Base-by-base conservation (phyloP, 306 rosid genomes). In the Canavalia ensiformis region DNA sequence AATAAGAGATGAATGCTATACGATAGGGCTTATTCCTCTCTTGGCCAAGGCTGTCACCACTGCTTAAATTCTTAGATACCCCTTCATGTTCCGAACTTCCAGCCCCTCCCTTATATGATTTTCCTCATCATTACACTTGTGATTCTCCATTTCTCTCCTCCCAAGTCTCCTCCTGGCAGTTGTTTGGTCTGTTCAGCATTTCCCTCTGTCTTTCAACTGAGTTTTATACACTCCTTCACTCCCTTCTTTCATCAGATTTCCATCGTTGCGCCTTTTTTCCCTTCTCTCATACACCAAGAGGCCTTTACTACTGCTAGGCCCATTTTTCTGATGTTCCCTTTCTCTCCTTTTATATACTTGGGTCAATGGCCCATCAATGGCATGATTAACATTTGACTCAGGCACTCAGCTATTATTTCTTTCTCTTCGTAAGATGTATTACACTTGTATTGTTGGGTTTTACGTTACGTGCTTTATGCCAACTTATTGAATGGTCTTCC, bases 401-500 rank as follows among this genome's bases (percentile, higher is more conserved):
- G 25, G 25, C 25, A 30, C 60, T 3, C 6, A 11, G 2, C 13
- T 79, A 3, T 81, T 3, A 30, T 34, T 67, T 77, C 12, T 68
- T 68, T 73, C 74, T 68, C 56, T 72, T 31, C 28, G 8, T 68
- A 56, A 58, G 76, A 62, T 70, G 45, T 25, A 34, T 62, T 76
- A 25, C 35, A 54, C 31, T 68, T n/a, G 3, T 56, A 46, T 65
- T 67, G 33, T 81, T 25, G 37, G 12, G 66, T 18, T 78, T 73
- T 42, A 74, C 29, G 33, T 82, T 68, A 44, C 45, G 55, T 59
- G 73, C 52, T 75, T 68, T 41, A 35, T 75, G 76, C 44, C 56
- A 62, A 70, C 45, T 62, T 74, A 65, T 54, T 31, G 44, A 50
- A 59, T 52, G 74, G 47, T 31, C 51, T 67, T 78, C 81, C 39